phyloP scores from a whole-genome alignment of 1,284 basidiomycete genomes.

The Inonotus obliquus region DNA sequence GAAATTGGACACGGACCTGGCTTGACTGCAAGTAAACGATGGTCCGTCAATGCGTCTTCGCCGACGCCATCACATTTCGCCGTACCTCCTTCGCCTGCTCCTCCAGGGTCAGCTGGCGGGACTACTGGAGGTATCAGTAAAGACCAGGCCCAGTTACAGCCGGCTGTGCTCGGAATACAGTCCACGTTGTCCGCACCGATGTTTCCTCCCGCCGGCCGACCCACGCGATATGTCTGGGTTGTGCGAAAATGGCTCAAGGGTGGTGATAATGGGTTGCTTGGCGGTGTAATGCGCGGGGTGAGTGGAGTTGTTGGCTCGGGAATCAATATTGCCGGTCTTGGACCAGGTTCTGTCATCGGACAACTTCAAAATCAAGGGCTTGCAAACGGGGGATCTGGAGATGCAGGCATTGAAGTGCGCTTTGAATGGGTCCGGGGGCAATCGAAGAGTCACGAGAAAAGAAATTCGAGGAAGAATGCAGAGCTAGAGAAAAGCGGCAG shows the following conservation, averaged over 20 bases:
- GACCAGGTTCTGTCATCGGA: constrained; percentile 23
- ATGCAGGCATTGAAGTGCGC: constrained; percentile 51
- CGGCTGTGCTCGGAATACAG: constrained; percentile 62
- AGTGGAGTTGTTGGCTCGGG: constrained; percentile 18
- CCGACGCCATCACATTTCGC: constrained; percentile 6
- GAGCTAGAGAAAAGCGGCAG: constrained; percentile 1
- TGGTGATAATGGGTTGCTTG: constrained; percentile 34
- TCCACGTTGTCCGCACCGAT: constrained; percentile 42
- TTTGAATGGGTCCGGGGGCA: constrained; percentile 70
- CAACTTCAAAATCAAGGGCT: constrained; percentile 13
- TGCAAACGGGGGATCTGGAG: constrained; percentile 22
- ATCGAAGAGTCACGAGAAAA: constrained; percentile 27
- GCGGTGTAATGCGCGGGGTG: constrained; percentile 38
- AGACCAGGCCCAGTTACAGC: constrained; percentile 35
- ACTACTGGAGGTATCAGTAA: background rate
- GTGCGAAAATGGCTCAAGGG: constrained; percentile 78
- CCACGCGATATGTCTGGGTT: constrained; percentile 77
- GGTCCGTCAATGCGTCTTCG: constrained; percentile 8
- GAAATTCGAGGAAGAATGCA: constrained; percentile 17
- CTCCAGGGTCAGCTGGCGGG: constrained; percentile 19
- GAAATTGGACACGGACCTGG: background rate
- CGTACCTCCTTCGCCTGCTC: constrained; percentile 18
- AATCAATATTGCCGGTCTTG: constrained; percentile 14
- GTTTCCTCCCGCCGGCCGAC: constrained; percentile 39
- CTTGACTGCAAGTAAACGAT: background rate